phyloP scores from a whole-genome alignment of 2,329 filamentous ascomycete species.

The Pseudopyrenochaeta lycopersici region DNA sequence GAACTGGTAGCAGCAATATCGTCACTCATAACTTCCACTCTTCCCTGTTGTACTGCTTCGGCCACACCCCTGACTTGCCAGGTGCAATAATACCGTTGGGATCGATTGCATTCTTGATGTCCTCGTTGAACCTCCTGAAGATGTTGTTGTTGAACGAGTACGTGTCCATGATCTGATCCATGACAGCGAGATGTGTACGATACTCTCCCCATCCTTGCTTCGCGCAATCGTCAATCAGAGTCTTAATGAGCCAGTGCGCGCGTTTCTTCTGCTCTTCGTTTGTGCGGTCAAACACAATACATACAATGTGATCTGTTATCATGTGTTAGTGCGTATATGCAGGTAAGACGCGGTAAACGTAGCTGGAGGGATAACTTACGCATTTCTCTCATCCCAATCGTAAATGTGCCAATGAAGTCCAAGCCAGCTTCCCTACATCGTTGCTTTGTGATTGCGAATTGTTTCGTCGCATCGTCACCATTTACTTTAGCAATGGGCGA shows the following conservation, averaged over 20 bases:
- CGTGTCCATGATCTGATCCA: constrained; percentile 57
- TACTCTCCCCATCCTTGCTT: constrained; percentile 55
- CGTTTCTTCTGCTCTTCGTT: constrained; percentile 24
- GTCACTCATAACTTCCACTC: constrained; percentile 6
- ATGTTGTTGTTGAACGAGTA: constrained; percentile 56
- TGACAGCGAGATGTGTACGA: constrained; percentile 56
- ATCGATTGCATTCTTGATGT: constrained; percentile 57
- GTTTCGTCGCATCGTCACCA: constrained; percentile 51
- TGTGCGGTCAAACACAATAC: constrained; percentile 41
- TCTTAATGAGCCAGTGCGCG: constrained; percentile 33
- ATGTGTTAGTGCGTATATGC: no score
- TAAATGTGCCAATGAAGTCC: constrained; percentile 29
- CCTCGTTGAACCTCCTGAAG: constrained; percentile 55
- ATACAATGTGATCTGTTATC: constrained; percentile 32
- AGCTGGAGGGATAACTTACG: constrained; percentile 10
- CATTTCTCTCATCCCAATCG: constrained; percentile 51
- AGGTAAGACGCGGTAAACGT: no score
- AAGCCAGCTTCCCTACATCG: constrained; percentile 21
- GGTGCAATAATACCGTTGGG: constrained; percentile 45
- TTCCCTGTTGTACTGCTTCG: constrained; percentile 7
- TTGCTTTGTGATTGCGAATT: constrained; percentile 41
- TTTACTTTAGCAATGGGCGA: constrained; percentile 56
- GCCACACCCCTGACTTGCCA: constrained; percentile 28
- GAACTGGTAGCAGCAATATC: no score
- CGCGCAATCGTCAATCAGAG: constrained; percentile 49